These are phyloP conservation scores for Candida pini DNA, from an alignment of 805 yeast genomes.

Conservation along the genomic window DNA sequence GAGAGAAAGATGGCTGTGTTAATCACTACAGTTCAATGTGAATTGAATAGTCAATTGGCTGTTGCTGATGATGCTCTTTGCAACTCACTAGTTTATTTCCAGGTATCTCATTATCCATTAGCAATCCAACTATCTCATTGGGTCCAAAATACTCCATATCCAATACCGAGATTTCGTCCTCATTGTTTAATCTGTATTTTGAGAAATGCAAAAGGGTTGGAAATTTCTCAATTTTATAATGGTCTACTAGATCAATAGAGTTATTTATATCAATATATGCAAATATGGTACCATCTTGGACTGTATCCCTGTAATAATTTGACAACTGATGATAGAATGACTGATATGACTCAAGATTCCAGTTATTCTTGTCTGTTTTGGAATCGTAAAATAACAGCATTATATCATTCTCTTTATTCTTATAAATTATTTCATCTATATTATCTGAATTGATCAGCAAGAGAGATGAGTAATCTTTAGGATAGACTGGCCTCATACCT, in stretches of 20 bases:
- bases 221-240: conserved; percentile 23
- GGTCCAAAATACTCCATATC: conserved; percentile 20
- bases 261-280: conserved; percentile 30
- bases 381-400: conserved; percentile 33
- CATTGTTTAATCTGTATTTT: conserved; percentile 10
- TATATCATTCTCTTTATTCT: conserved; percentile 13
- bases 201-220: conserved; percentile 29
- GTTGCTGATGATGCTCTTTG: conserved; percentile 4
- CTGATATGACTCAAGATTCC: conserved; percentile 26
- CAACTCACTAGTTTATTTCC: conserved; percentile 15
- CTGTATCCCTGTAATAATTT: conserved; percentile 15
- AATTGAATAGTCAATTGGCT: not conserved
- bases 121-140: conserved; percentile 20
- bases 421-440: conserved; percentile 11
- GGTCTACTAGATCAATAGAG: conserved; percentile 22
- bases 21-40: too few relatives aligned
- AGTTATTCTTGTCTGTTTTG: conserved; percentile 30
- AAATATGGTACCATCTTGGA: conserved; percentile 21
- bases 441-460: conserved; percentile 11
- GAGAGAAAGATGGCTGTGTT: too few relatives aligned
- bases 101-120: conserved; percentile 28
- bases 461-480: conserved; percentile 15
- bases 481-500: conserved; percentile 30
- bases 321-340: conserved; percentile 30
- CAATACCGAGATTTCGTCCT: conserved; percentile 8